Evolutionary conservation across 768 basidiomycete species (phyloP).

Genomic region (Leccinum uliginosum): DNA sequence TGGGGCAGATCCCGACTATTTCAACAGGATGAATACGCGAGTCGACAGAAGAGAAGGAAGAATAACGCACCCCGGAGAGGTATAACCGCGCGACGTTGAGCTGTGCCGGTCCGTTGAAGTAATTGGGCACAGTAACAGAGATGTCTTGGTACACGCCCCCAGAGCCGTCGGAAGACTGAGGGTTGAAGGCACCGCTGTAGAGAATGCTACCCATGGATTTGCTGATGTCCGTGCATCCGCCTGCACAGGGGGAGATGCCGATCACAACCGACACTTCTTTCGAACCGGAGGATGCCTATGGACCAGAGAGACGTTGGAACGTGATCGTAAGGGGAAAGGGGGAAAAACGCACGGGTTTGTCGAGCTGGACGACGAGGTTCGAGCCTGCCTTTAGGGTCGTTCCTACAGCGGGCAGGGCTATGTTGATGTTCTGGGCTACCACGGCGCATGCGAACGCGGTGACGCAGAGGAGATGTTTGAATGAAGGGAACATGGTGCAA

Average conservation of each 20-base stretch:
- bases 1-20: neutral
- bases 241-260: neutral
- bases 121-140: neutral
- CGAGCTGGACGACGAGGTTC: slow-evolving; percentile 35
- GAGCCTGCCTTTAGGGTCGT: slow-evolving; percentile 31
- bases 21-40: neutral
- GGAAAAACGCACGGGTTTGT: slow-evolving; percentile 36
- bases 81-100: slow-evolving; percentile 1
- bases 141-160: slow-evolving; percentile 1
- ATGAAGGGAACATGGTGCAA: slow-evolving; percentile 9
- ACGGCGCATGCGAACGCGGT: slow-evolving; percentile 15
- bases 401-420: slow-evolving; percentile 34
- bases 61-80: slow-evolving; percentile 2
- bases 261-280: slow-evolving; percentile 10
- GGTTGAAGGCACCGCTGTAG: neutral
- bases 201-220: neutral
- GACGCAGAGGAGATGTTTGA: slow-evolving; percentile 8
- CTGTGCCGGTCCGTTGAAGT: neutral
- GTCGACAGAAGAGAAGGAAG: neutral
- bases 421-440: slow-evolving; percentile 37
- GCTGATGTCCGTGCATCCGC: neutral
- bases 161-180: neutral
- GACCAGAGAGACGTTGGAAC: neutral
- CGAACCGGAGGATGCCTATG: neutral
- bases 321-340: neutral